phyloP scores from a whole-genome alignment of 345 rosid genomes.

The Mallotus nudiflorus region DNA sequence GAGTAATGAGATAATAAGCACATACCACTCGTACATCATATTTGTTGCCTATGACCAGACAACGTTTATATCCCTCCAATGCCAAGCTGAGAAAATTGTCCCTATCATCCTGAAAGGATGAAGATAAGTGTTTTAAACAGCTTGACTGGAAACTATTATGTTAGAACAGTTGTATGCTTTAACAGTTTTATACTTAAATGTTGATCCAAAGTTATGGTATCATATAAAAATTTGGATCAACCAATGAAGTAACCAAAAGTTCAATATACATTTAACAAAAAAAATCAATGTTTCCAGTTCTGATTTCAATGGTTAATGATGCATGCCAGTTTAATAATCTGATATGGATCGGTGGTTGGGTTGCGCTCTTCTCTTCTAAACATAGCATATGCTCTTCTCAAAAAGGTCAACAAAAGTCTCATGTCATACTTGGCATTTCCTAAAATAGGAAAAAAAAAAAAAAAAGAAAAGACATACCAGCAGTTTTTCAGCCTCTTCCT shows the following conservation, averaged over 20 bases:
- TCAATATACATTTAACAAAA: background rate
- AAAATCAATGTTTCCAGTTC: background rate
- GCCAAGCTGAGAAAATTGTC: slow-evolving; percentile 87
- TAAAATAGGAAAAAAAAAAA: background rate
- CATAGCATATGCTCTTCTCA: background rate
- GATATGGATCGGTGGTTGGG: background rate
- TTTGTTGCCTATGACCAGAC: slow-evolving; percentile 84
- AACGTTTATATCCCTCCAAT: slow-evolving; percentile 85
- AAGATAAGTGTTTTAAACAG: slow-evolving; percentile 17
- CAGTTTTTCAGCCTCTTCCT: slow-evolving; percentile 83
- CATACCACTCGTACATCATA: slow-evolving; percentile 96
- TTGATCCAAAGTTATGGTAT: background rate
- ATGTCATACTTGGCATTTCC: background rate
- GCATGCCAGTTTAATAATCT: background rate
- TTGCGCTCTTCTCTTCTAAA: background rate
- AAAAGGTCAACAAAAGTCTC: background rate
- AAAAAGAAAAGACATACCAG: slow-evolving; percentile 44
- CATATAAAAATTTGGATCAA: background rate
- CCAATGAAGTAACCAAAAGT: background rate
- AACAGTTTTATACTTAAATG: too few species aligned
- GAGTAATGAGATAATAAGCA: slow-evolving; percentile 10
- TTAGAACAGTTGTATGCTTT: background rate
- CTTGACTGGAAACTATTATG: background rate
- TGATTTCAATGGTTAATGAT: background rate
- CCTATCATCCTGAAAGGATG: slow-evolving; percentile 67